Percentiles rank a stretch among this genome's conserved stretches.
These are phyloP conservation scores for Aspergillus sp. DNA, from an alignment of 2,329 filamentous ascomycete genomes.

Conservation along the genomic window DNA sequence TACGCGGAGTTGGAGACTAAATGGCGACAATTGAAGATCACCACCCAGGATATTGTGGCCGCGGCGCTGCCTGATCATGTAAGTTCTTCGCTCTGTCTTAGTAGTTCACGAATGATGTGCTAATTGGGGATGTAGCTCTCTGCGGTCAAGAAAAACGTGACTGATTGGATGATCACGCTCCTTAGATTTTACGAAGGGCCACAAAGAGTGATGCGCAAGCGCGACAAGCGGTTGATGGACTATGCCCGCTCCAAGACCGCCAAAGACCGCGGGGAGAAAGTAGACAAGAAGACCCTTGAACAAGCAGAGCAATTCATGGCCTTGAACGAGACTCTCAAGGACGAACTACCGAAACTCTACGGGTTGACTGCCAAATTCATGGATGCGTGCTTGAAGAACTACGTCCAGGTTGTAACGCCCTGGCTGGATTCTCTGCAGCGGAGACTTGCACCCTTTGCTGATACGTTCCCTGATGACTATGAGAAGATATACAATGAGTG, in stretches of 20 bases:
- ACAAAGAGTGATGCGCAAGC: conserved; percentile 84
- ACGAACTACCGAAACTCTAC: conserved; percentile 81
- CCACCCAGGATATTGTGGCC: conserved; percentile 75
- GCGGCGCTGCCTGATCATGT: conserved; percentile 79
- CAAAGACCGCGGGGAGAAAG: conserved; percentile 71
- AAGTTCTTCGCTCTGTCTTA: conserved; percentile 13
- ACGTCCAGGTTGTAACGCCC: conserved; percentile 71
- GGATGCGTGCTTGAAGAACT: conserved; percentile 71
- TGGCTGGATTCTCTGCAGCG: conserved; percentile 81
- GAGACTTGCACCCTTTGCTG: conserved; percentile 68
- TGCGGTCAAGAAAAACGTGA: conserved; percentile 70
- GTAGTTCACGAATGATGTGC: background rate
- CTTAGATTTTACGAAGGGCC: conserved; percentile 76
- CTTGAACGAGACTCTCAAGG: conserved; percentile 85
- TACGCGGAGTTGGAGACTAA: conserved; percentile 85
- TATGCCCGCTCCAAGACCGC: conserved; percentile 74
- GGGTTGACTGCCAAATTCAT: conserved; percentile 72
- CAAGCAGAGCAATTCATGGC: conserved; percentile 83
- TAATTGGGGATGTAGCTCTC: conserved; percentile 35
- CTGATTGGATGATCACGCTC: conserved; percentile 71
- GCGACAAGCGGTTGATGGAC: conserved; percentile 83
- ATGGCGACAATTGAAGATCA: conserved; percentile 84
- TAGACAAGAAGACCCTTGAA: conserved; percentile 77
- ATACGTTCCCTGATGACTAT: conserved; percentile 58
- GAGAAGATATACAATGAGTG: conserved; percentile 70